Evolutionary conservation across 306 rosid species (phyloP), one percentile per base, ranked within the genome.

Genomic region (Vigna angularis): DNA sequence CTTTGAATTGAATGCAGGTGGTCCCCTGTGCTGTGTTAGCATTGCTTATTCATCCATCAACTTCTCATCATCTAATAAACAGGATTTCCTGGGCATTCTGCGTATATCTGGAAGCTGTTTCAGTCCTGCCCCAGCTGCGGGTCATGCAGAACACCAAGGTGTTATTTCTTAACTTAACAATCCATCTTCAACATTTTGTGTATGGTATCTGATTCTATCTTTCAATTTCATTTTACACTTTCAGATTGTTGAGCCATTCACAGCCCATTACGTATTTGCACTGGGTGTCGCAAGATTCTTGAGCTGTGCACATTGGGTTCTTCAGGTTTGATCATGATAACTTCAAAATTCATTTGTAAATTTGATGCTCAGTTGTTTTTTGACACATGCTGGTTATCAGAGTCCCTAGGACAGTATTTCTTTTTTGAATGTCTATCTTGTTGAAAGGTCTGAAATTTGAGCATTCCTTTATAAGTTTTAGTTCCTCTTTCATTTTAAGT

Each of bases 251-350:
- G 99, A 95, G 86, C 99, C 99, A 72, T 95, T 95, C 91, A 95
- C 99, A 50, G 99, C 99, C 50, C 99, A 95, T 83, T 95, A 95
- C 20, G 98, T 95, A 53, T 95, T 95, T 88, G 99, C 98, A 14
- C 79, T 95, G 72, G 99, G 99, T 3, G 90, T 95, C 5, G 99
- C 99, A 45, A 90, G 99, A 88, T 95, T 95, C 89, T 89, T 95
- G 79, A 95, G 98, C 93, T 95, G 99, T 86, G 99, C 99, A 55
- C 99, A 95, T 83, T 95, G 99, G 99, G 99, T 95, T 87, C 99
- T 95, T 79, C 99, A 95, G 98, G 99, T 85, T 20, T 75, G 82
- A 70, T 38, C 15, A 36, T 20, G 22, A 83, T 55, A 38, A 57
- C 6, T 71, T 48, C 5, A 52, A 13, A 16, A 5, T 66, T 52